Percentiles rank a stretch among this genome's conserved stretches.
Conservation (phyloP, 176 grass and related monocot species). For the Cocos nucifera region DNA sequence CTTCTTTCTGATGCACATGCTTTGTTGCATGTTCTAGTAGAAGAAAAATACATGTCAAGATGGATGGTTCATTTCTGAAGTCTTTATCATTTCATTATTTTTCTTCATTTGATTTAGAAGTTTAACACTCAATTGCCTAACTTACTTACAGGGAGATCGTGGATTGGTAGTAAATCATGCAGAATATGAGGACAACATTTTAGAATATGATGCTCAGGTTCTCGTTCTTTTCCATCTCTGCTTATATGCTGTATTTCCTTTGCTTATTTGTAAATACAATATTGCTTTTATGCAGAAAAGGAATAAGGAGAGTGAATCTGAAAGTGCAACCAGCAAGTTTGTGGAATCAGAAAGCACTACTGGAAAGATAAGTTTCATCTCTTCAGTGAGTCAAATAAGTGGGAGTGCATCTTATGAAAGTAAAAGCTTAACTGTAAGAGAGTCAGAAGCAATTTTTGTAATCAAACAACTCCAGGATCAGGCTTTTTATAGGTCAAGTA, state of each 20-base stretch:
- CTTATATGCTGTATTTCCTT: not conserved
- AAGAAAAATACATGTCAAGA: slow-evolving; percentile 52
- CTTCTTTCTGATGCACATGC: slow-evolving; percentile 61
- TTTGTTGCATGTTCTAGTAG: slow-evolving; percentile 64
- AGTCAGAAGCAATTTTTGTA: slow-evolving; percentile 85
- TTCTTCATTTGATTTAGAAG: not conserved
- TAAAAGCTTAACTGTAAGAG: slow-evolving; percentile 64
- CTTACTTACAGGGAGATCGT: no score
- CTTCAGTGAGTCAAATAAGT: no score
- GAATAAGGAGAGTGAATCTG: no score
- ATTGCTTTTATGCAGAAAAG: no score
- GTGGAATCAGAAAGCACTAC: no score
- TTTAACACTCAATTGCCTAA: no score
- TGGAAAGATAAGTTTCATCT: no score
- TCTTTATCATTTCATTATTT: not conserved
- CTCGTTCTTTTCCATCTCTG: slow-evolving; percentile 7
- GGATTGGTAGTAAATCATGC: no score
- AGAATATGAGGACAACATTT: no score
- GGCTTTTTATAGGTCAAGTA: slow-evolving; percentile 20
- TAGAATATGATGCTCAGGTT: slow-evolving; percentile 12
- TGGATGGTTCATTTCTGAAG: slow-evolving; percentile 10
- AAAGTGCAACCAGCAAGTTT: no score
- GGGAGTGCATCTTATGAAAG: no score
- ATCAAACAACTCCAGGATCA: slow-evolving; percentile 94
- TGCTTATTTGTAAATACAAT: no score